Percentiles rank a stretch among this genome's conserved stretches.
phyloP scores from a whole-genome alignment of 345 rosid species.

The Brassica napus region DNA sequence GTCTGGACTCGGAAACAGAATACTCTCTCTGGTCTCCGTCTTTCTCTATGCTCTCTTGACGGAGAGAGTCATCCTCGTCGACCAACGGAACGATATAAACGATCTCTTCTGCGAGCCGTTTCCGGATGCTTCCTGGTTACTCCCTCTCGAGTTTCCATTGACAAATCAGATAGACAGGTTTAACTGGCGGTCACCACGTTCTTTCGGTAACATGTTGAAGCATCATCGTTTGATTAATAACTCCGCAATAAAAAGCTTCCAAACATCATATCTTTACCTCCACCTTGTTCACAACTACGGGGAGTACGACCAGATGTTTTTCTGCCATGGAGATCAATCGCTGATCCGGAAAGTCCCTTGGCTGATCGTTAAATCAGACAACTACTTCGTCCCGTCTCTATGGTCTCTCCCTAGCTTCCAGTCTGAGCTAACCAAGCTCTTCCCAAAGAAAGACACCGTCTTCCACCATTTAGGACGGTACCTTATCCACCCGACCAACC shows the following conservation, averaged over 20 bases:
- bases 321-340: not conserved
- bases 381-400: too few relatives aligned
- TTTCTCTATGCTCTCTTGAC: slow-evolving; percentile 69
- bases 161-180: slow-evolving; percentile 31
- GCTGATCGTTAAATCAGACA: not conserved
- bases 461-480: too few relatives aligned
- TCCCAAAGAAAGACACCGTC: too few relatives aligned
- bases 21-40: slow-evolving; percentile 52
- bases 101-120: slow-evolving; percentile 66
- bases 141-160: slow-evolving; percentile 54
- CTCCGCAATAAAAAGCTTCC: not conserved
- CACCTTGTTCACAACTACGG: not conserved
- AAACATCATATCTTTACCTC: not conserved
- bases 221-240: not conserved
- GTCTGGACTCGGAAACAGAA: slow-evolving; percentile 61
- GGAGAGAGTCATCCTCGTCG: slow-evolving; percentile 53
- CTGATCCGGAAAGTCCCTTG: not conserved
- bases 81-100: slow-evolving; percentile 48
- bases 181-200: not conserved
- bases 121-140: slow-evolving; percentile 55
- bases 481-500: too few relatives aligned
- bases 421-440: too few relatives aligned
- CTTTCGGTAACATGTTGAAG: not conserved
- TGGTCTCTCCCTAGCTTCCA: too few relatives aligned
- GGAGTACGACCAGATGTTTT: not conserved